These are phyloP conservation scores for Trametes pubescens DNA, from an alignment of 1,284 basidiomycete species.

Conservation along the genomic window DNA sequence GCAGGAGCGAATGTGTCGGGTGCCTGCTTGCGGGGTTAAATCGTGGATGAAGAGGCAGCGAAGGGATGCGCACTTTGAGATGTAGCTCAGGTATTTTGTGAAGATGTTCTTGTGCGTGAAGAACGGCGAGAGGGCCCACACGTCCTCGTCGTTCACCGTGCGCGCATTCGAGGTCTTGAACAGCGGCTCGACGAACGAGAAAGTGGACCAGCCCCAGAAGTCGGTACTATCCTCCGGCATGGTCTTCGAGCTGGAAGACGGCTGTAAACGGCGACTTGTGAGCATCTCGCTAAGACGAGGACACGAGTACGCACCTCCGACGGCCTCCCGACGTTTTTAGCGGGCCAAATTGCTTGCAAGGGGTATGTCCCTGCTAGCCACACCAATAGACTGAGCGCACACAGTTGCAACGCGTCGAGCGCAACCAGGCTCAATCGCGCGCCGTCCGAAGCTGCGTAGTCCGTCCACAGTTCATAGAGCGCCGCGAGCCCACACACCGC, in stretches of 20 bases:
- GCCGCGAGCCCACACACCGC: slow-evolving; percentile 45
- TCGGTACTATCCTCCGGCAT: slow-evolving; percentile 78
- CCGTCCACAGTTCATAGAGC: slow-evolving; percentile 45
- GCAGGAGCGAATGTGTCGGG: slow-evolving; percentile 63
- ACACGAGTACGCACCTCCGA: slow-evolving; percentile 51
- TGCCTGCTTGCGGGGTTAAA: slow-evolving; percentile 44
- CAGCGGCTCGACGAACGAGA: slow-evolving; percentile 79
- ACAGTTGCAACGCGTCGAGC: slow-evolving; percentile 44
- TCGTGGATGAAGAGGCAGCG: background rate
- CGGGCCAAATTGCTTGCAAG: slow-evolving; percentile 52
- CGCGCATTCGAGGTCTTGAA: slow-evolving; percentile 62
- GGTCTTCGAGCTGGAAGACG: slow-evolving; percentile 57
- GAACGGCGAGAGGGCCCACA: slow-evolving; percentile 76
- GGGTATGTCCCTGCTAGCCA: slow-evolving; percentile 64
- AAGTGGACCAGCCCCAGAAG: slow-evolving; percentile 82
- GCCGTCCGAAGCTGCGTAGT: slow-evolving; percentile 33
- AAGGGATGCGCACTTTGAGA: slow-evolving; percentile 43
- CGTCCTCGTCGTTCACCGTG: slow-evolving; percentile 73
- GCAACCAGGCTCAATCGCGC: slow-evolving; percentile 29
- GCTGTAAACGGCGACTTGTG: slow-evolving; percentile 42
- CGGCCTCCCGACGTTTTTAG: slow-evolving; percentile 55
- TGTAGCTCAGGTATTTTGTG: slow-evolving; percentile 65
- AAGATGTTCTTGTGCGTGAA: slow-evolving; percentile 78
- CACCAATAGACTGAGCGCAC: slow-evolving; percentile 49
- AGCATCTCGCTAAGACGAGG: background rate